A percentile compares a stretch with the other conserved stretches of the same genome.
These are phyloP conservation scores for Ophiostoma piceae DNA, from an alignment of 2,329 filamentous ascomycete species.

Conservation along the genomic window DNA sequence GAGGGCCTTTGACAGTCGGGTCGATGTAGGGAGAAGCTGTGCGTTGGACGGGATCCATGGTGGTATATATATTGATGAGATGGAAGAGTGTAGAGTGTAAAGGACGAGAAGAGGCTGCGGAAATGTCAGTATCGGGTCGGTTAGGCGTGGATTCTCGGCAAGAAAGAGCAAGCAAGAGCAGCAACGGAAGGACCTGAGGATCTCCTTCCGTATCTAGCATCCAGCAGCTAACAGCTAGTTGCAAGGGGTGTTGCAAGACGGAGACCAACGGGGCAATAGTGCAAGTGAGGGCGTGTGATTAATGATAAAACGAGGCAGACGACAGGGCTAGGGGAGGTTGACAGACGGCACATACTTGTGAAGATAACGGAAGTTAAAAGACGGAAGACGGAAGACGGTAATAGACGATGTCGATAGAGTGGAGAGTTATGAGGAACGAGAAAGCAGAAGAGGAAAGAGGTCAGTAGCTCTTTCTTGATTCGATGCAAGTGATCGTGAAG, in stretches of 20 bases:
- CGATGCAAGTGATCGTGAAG: neutral
- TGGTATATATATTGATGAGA: slow-evolving; percentile 30
- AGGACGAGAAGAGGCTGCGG: slow-evolving; percentile 4
- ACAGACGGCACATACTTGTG: neutral
- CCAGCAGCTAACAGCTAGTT: no score
- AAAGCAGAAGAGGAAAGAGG: neutral
- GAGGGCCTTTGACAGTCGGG: slow-evolving; percentile 42
- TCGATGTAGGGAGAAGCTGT: slow-evolving; percentile 43
- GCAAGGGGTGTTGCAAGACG: neutral
- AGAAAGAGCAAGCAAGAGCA: neutral
- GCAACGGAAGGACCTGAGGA: neutral
- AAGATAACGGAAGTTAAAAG: neutral
- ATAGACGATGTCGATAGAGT: slow-evolving; percentile 13
- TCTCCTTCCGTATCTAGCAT: neutral
- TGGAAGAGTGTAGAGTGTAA: neutral
- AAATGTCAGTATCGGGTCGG: slow-evolving; percentile 22
- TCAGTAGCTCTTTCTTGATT: slow-evolving; percentile 4
- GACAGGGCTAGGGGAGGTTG: neutral
- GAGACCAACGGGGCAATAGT: slow-evolving; percentile 9
- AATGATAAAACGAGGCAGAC: neutral
- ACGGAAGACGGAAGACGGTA: slow-evolving; percentile 1
- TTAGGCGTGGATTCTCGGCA: slow-evolving; percentile 22
- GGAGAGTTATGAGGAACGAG: neutral
- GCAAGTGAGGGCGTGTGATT: slow-evolving; percentile 12
- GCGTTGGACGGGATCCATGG: slow-evolving; percentile 40